phyloP scores from a whole-genome alignment of 2,329 filamentous ascomycete genomes.

The Furcasterigmium sp. region DNA sequence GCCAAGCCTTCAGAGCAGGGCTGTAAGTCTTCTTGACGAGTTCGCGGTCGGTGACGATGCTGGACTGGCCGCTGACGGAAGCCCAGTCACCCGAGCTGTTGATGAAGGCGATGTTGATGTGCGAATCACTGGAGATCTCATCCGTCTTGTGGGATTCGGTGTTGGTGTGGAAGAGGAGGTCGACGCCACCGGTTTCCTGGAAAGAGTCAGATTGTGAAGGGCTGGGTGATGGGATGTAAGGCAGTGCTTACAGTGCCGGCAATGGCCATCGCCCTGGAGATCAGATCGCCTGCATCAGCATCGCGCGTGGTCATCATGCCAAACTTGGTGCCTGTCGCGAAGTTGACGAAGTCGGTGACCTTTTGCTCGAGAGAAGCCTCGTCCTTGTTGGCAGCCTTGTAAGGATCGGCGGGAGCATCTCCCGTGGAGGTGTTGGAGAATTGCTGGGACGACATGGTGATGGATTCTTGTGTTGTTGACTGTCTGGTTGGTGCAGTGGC shows the following conservation, averaged over 20 bases:
- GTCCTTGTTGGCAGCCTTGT: slow-evolving; percentile 67
- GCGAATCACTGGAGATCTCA: slow-evolving; percentile 66
- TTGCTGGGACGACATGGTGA: slow-evolving; percentile 15
- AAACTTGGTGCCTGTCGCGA: slow-evolving; percentile 71
- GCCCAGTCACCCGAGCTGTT: slow-evolving; percentile 78
- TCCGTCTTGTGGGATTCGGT: slow-evolving; percentile 84
- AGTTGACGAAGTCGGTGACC: slow-evolving; percentile 66
- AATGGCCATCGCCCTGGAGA: slow-evolving; percentile 82
- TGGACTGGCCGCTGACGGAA: slow-evolving; percentile 70
- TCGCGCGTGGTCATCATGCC: slow-evolving; percentile 84
- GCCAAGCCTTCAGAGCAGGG: slow-evolving; percentile 71
- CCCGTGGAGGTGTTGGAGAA: slow-evolving; percentile 58
- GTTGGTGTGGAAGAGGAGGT: slow-evolving; percentile 88
- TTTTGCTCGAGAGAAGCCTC: slow-evolving; percentile 64
- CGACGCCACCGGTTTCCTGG: slow-evolving; percentile 71
- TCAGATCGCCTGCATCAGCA: slow-evolving; percentile 57
- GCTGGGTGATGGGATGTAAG: neutral
- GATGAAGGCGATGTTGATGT: slow-evolving; percentile 79
- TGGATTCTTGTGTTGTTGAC: too few relatives aligned
- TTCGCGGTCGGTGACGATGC: slow-evolving; percentile 63
- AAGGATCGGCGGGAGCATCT: slow-evolving; percentile 65
- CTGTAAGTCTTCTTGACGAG: slow-evolving; percentile 72
- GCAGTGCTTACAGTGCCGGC: slow-evolving; percentile 60
- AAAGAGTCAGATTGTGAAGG: slow-evolving; percentile 6
- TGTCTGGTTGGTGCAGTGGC: too few relatives aligned